Percentiles rank a stretch among this genome's conserved stretches.
Conservation (phyloP, 768 basidiomycete species). For the Boletus rubropictus region DNA sequence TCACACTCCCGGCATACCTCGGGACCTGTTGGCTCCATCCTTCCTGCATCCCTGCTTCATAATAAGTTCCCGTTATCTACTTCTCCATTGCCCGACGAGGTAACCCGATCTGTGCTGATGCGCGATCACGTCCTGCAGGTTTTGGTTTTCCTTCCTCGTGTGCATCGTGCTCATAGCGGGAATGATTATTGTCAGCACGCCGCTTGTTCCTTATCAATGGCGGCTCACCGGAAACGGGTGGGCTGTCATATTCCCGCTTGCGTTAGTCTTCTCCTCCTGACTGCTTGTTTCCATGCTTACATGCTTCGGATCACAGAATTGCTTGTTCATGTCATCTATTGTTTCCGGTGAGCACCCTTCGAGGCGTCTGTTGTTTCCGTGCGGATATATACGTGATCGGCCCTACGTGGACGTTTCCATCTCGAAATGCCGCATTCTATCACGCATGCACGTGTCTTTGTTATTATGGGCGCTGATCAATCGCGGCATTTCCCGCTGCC, state of each 20-base stretch:
- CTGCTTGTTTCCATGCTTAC: not conserved
- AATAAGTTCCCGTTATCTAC: not conserved
- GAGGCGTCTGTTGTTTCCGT: not conserved
- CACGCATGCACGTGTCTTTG: not conserved
- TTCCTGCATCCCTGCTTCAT: not conserved
- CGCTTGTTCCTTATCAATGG: constrained; percentile 62
- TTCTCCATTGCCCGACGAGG: constrained; percentile 2
- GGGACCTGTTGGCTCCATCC: no score
- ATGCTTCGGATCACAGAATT: constrained; percentile 36
- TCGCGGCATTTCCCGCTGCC: not conserved
- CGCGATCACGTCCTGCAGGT: constrained; percentile 18
- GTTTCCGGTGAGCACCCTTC: constrained; percentile 59
- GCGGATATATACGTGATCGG: constrained; percentile 1
- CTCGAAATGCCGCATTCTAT: constrained; percentile 3
- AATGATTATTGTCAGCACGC: constrained; percentile 53
- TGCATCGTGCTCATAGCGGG: constrained; percentile 47
- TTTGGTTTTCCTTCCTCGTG: constrained; percentile 40
- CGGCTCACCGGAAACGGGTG: constrained; percentile 52
- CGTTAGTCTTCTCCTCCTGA: constrained; percentile 37
- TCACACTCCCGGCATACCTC: not conserved
- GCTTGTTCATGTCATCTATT: constrained; percentile 62
- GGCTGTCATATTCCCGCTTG: constrained; percentile 74
- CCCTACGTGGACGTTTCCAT: constrained; percentile 23
- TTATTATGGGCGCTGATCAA: constrained; percentile 12
- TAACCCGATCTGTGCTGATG: constrained; percentile 13